Base-by-base conservation (phyloP, 306 rosid species). In the Oemleria cerasiformis region DNA sequence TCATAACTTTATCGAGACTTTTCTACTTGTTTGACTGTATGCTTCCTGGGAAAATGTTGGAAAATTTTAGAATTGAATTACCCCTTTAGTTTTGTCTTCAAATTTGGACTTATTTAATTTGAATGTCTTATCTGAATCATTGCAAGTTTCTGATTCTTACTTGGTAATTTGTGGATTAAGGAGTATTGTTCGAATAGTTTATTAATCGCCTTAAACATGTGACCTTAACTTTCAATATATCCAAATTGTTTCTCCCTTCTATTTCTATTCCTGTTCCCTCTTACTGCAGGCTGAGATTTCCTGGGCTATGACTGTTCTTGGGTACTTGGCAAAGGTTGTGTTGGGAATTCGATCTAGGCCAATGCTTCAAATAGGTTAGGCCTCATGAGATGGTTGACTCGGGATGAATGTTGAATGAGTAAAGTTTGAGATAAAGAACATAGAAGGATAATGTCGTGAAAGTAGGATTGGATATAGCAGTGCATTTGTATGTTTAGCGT, bases 241-340 rank as follows among this genome's bases (percentile, higher is more conserved):
- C 5, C n/a, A 42, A 50, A 25, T 6, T 25, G 4, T 65, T 65
- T 47, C 34, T 21, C 39, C 34, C 15, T 63, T 56, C 42, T 8
- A 48, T 45, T 60, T 55, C 76, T 77, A 67, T 80, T 78, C 56
- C 59, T 59, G 53, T 74, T 75, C 34, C 54, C 63, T 65, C 30
- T n/a, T n/a, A 59, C 69, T 83, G 74, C 88, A 93, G 98, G 98
- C 98, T 65, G 98, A 93, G 96, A 88, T 97, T 63, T 1, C 96
- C 55, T 93, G 98, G 98, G 98, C 97, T 50, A 79, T 93, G 82
- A 93, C 97, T 44, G 92, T 93, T 84, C 96, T 93, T 80, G 97
- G 97, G 25, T 93, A 93, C 84, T 81, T 93, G 83, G 97, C 92
- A 13, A 93, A 93, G 76, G 88, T 93, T 72, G 89, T 93, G 77